Percentiles rank a stretch among this genome's conserved stretches.
phyloP scores from a whole-genome alignment of 2,329 filamentous ascomycete genomes.

The Penicillium sp. region DNA sequence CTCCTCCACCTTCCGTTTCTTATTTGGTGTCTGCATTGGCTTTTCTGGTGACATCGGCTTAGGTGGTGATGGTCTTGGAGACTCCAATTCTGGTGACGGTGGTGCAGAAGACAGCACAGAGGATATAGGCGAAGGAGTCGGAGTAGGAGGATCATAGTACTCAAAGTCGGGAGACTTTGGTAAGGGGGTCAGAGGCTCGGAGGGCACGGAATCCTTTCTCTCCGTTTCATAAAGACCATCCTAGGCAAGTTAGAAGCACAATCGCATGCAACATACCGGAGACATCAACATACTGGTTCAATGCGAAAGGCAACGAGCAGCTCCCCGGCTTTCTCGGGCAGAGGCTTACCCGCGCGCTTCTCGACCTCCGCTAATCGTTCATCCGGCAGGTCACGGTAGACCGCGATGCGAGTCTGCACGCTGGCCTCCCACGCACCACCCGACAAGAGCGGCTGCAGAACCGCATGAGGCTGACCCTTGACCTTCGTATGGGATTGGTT shows the following conservation, averaged over 20 bases:
- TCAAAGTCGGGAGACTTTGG: conserved; percentile 4
- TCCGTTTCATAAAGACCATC: conserved; percentile 12
- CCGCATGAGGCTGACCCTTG: conserved; percentile 62
- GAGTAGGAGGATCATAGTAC: conserved; percentile 8
- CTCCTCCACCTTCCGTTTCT: conserved; percentile 46
- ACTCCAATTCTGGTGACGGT: not conserved
- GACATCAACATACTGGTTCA: conserved; percentile 29
- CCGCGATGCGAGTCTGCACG: conserved; percentile 67
- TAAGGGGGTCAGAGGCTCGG: not conserved
- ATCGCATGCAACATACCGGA: not conserved
- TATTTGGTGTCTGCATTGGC: conserved; percentile 13
- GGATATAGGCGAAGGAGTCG: conserved; percentile 5
- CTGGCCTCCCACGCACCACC: conserved; percentile 77
- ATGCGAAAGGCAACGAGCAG: conserved; percentile 43
- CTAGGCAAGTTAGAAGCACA: conserved; percentile 4
- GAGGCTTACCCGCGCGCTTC: conserved; percentile 58
- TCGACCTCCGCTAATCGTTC: conserved; percentile 61
- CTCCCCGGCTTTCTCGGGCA: conserved; percentile 23
- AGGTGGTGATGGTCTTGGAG: not conserved
- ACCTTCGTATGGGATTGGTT: conserved; percentile 83
- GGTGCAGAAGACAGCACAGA: conserved; percentile 5
- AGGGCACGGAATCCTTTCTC: not conserved
- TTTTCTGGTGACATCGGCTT: not conserved
- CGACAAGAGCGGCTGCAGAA: conserved; percentile 71
- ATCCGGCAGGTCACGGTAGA: conserved; percentile 72